phyloP scores from a whole-genome alignment of 1,284 basidiomycete species.

The Trametes hirsuta region DNA sequence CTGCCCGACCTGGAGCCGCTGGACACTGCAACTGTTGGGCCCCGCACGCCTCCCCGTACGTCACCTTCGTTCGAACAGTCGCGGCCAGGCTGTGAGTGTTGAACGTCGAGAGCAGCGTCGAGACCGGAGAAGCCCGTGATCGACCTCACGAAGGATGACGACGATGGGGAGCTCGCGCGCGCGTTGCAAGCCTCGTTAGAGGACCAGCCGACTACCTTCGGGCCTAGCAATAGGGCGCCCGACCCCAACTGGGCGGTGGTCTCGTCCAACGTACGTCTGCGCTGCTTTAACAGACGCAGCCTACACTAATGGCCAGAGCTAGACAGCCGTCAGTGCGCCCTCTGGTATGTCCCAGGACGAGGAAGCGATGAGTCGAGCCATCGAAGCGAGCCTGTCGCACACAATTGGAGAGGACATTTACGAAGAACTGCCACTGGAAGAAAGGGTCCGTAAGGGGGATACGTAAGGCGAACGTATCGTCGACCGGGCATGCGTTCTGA shows the following conservation, averaged over 20 bases:
- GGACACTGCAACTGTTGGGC: slow-evolving; percentile 19
- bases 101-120: slow-evolving; percentile 31
- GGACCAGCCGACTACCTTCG: slow-evolving; percentile 45
- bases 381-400: slow-evolving; percentile 61
- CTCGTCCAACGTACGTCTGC: slow-evolving; percentile 56
- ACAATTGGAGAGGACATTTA: slow-evolving; percentile 35
- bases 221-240: slow-evolving; percentile 60
- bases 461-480: slow-evolving; percentile 44
- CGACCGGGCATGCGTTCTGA: not conserved
- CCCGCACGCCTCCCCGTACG: slow-evolving; percentile 40
- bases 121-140: slow-evolving; percentile 48
- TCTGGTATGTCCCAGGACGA: slow-evolving; percentile 51
- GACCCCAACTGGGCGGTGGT: slow-evolving; percentile 72
- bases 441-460: slow-evolving; percentile 56
- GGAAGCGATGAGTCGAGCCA: slow-evolving; percentile 63
- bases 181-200: slow-evolving; percentile 58
- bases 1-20: slow-evolving; percentile 22
- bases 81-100: not conserved
- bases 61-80: not conserved
- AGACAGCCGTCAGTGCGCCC: slow-evolving; percentile 39
- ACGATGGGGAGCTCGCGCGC: slow-evolving; percentile 50
- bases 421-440: slow-evolving; percentile 50
- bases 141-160: slow-evolving; percentile 61
- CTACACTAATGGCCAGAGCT: not conserved
- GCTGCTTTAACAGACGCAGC: not conserved